These are phyloP conservation scores for Podospora fimiseda DNA, from an alignment of 495 filamentous ascomycete genomes.

Conservation along the genomic window DNA sequence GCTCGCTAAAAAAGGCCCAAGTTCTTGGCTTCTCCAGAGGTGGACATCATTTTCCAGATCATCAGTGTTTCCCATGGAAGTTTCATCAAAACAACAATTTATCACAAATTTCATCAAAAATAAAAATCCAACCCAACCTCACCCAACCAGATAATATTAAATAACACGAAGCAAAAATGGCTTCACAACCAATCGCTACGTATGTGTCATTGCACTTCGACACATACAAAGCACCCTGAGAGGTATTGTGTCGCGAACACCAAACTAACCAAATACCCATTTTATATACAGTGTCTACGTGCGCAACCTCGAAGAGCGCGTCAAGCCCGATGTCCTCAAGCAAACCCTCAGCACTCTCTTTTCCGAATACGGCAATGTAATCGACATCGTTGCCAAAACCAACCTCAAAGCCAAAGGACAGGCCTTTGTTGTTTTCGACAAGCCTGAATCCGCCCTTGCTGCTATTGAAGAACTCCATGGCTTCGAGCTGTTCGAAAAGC, in stretches of 20 bases:
- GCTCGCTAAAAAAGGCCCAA: not conserved
- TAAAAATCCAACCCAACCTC: not conserved
- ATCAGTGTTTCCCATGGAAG: too few relatives aligned
- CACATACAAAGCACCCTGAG: conserved; percentile 39
- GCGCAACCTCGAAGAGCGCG: conserved; percentile 86
- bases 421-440: conserved; percentile 92
- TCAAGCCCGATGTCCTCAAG: conserved; percentile 75
- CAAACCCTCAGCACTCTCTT: conserved; percentile 73
- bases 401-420: conserved; percentile 92
- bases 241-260: not conserved
- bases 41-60: too few relatives aligned
- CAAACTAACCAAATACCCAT: conserved; percentile 9
- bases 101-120: not conserved
- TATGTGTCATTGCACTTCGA: conserved; percentile 64
- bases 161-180: conserved; percentile 23
- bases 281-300: conserved; percentile 56
- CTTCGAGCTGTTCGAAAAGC: conserved; percentile 90
- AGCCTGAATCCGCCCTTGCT: conserved; percentile 61
- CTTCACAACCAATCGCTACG: conserved; percentile 47
- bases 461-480: conserved; percentile 89
- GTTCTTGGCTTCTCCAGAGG: not conserved
- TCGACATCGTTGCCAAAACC: conserved; percentile 89
- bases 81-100: too few relatives aligned
- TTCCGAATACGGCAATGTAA: conserved; percentile 79
- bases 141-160: not conserved